phyloP scores from a whole-genome alignment of 495 filamentous ascomycete genomes.

The Xylaria nigripes region DNA sequence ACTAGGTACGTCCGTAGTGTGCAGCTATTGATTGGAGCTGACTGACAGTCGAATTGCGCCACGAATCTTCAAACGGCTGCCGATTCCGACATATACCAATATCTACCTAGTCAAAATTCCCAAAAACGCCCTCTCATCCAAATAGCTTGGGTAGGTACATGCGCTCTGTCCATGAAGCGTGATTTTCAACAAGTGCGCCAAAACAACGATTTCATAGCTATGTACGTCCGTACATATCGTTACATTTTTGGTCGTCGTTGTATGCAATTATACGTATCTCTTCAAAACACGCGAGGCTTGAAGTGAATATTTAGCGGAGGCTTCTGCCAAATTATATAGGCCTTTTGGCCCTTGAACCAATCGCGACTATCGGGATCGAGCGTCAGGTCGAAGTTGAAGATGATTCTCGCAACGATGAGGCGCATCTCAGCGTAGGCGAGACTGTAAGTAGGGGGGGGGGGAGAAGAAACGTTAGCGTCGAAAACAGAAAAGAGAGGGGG shows the following conservation, averaged over 20 bases:
- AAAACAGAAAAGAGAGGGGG: neutral
- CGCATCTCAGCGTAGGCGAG: slow-evolving; percentile 42
- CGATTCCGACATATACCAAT: no score
- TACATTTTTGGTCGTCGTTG: no score
- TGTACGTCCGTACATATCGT: no score
- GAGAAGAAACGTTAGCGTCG: neutral
- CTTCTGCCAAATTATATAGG: slow-evolving; percentile 34
- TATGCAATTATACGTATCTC: neutral
- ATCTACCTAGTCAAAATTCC: neutral
- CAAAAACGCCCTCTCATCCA: neutral
- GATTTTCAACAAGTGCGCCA: slow-evolving; percentile 4
- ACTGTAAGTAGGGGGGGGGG: slow-evolving; percentile 6
- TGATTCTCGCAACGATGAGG: slow-evolving; percentile 38
- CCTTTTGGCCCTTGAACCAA: slow-evolving; percentile 24
- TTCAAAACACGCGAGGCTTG: slow-evolving; percentile 17
- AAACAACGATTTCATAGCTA: slow-evolving; percentile 5
- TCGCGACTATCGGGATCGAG: slow-evolving; percentile 29
- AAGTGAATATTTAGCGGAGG: slow-evolving; percentile 26
- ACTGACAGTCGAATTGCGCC: no score
- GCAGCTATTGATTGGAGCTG: no score
- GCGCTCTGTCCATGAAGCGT: neutral
- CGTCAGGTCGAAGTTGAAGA: slow-evolving; percentile 44
- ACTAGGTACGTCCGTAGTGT: no score
- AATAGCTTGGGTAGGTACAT: no score
- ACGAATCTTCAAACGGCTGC: no score